Evolutionary conservation across 1,284 basidiomycete genomes (phyloP).

Genomic region (Naganishia cerealis): DNA sequence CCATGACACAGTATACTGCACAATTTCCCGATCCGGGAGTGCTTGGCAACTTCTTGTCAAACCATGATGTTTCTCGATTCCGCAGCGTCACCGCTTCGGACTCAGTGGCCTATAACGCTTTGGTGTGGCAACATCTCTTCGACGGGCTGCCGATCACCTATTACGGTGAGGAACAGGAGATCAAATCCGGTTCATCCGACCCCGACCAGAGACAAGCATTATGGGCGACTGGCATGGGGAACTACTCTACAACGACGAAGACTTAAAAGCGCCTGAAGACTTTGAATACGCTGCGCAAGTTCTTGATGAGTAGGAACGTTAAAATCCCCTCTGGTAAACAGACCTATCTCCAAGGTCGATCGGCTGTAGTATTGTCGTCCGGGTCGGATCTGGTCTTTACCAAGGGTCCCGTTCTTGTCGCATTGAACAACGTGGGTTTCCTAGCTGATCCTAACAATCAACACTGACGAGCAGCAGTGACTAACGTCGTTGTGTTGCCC

Average conservation of each 20-base stretch:
- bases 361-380: slow-evolving; percentile 63
- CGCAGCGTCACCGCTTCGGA: slow-evolving; percentile 58
- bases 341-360: slow-evolving; percentile 62
- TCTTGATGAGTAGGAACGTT: slow-evolving; percentile 59
- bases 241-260: slow-evolving; percentile 57
- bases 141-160: slow-evolving; percentile 61
- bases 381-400: slow-evolving; percentile 66
- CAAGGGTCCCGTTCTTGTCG: slow-evolving; percentile 68
- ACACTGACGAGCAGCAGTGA: not conserved
- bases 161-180: slow-evolving; percentile 73
- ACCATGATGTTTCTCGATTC: slow-evolving; percentile 77
- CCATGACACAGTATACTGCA: slow-evolving; percentile 62
- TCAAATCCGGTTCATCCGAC: slow-evolving; percentile 60
- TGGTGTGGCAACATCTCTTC: slow-evolving; percentile 67
- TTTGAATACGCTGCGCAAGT: slow-evolving; percentile 71
- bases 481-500: not conserved
- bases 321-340: slow-evolving; percentile 54
- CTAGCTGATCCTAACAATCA: not conserved
- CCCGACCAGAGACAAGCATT: slow-evolving; percentile 73
- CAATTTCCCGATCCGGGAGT: slow-evolving; percentile 57
- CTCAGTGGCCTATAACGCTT: slow-evolving; percentile 60
- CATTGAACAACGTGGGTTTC: slow-evolving; percentile 67
- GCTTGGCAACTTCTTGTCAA: slow-evolving; percentile 79
- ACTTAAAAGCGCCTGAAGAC: slow-evolving; percentile 64
- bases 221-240: slow-evolving; percentile 69